Conservation (phyloP, 352 stramenopile species). For the Globisporangium takayamanum region DNA sequence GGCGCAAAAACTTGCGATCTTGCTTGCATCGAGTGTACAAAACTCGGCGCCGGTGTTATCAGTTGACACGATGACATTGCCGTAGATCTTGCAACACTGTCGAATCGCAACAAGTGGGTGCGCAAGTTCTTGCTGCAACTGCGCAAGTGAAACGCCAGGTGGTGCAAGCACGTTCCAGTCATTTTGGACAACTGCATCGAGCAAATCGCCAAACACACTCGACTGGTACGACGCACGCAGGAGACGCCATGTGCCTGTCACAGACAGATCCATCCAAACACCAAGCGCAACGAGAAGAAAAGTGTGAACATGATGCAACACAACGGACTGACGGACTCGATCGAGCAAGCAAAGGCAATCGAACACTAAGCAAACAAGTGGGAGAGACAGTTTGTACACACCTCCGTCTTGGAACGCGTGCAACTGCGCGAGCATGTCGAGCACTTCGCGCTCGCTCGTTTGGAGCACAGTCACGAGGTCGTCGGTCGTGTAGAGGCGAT, state of each 20-base stretch:
- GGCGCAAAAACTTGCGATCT: constrained; percentile 68
- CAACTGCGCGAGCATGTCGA: constrained; percentile 50
- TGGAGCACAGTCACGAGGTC: constrained; percentile 62
- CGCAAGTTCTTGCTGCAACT: constrained; percentile 27
- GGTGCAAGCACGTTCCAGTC: constrained; percentile 49
- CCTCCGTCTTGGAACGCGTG: constrained; percentile 68
- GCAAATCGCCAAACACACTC: constrained; percentile 60
- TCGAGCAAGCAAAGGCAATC: no score
- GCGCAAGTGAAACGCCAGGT: constrained; percentile 32
- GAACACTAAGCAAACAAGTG: not conserved
- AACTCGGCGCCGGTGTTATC: constrained; percentile 16
- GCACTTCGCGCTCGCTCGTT: constrained; percentile 56
- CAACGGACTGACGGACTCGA: no score
- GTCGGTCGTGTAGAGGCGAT: constrained; percentile 50
- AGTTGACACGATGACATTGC: constrained; percentile 12
- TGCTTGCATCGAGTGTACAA: constrained; percentile 46
- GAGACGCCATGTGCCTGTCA: constrained; percentile 44
- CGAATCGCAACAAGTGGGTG: constrained; percentile 49
- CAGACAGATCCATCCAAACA: no score
- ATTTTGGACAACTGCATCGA: constrained; percentile 67
- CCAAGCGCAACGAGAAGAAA: not conserved
- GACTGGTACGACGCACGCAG: constrained; percentile 49
- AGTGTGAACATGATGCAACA: not conserved
- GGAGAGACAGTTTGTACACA: not conserved
- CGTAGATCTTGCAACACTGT: constrained; percentile 71